These are phyloP conservation scores for Suillus placidus DNA, from an alignment of 768 basidiomycete species.

Conservation along the genomic window DNA sequence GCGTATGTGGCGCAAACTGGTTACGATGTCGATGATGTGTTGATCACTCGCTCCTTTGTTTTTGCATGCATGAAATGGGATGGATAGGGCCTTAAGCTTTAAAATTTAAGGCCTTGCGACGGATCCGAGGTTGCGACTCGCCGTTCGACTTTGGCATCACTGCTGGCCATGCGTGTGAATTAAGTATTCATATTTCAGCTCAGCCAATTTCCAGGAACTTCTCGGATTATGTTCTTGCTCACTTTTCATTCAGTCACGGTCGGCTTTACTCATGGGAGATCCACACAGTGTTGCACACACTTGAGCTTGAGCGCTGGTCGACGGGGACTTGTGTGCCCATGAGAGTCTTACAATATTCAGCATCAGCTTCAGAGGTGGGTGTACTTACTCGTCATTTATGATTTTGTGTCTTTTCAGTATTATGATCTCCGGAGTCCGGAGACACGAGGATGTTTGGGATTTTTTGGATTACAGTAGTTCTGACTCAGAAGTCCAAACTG, in stretches of 20 bases:
- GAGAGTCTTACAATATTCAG: not conserved
- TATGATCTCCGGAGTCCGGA: not conserved
- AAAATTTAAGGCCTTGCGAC: too few relatives aligned
- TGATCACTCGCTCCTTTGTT: too few relatives aligned
- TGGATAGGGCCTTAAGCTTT: too few relatives aligned
- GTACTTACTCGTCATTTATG: not conserved
- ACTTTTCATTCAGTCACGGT: not conserved
- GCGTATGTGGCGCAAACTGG: too few relatives aligned
- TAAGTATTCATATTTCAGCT: too few relatives aligned
- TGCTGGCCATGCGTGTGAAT: not conserved
- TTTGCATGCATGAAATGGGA: too few relatives aligned
- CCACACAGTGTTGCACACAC: not conserved
- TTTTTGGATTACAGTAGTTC: not conserved
- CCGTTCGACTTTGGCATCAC: too few relatives aligned
- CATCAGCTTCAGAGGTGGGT: not conserved
- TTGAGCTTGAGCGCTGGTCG: not conserved
- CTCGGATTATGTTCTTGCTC: not conserved
- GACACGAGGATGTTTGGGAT: not conserved
- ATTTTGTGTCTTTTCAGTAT: too few relatives aligned
- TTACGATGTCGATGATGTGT: too few relatives aligned
- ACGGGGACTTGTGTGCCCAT: not conserved
- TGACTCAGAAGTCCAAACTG: not conserved
- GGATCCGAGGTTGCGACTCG: too few relatives aligned
- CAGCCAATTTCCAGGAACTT: too few relatives aligned
- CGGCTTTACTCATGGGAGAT: not conserved